These are phyloP conservation scores for Cubamyces sp. DNA, from an alignment of 768 basidiomycete genomes.

Conservation along the genomic window DNA sequence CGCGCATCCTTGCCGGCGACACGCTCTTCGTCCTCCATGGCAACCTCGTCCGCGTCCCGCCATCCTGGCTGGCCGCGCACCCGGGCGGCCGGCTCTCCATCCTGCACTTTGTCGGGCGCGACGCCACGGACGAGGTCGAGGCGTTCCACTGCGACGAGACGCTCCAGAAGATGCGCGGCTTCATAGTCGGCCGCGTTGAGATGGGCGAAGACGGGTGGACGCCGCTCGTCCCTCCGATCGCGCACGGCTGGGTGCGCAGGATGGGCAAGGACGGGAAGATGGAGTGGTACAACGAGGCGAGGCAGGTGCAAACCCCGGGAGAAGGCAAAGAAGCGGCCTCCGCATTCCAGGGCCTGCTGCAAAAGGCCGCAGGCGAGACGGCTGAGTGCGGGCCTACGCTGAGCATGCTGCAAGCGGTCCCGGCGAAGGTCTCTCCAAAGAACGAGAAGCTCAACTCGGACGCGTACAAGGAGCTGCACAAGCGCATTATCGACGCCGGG, in stretches of 20 bases:
- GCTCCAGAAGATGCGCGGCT: conserved; percentile 59
- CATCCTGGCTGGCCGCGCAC: conserved; percentile 80
- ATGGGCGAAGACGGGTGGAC: conserved; percentile 58
- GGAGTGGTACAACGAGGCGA: conserved; percentile 69
- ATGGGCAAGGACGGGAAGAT: conserved; percentile 46
- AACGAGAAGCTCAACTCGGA: conserved; percentile 68
- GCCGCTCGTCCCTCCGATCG: conserved; percentile 85
- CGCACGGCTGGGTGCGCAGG: conserved; percentile 79
- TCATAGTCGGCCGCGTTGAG: conserved; percentile 71
- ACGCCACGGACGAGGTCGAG: conserved; percentile 93
- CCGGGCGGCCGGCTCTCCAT: conserved; percentile 90
- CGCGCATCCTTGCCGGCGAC: conserved; percentile 76
- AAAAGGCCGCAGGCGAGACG: conserved; percentile 30
- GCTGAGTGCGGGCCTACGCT: conserved; percentile 45
- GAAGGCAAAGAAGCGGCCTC: conserved; percentile 22
- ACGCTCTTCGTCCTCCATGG: conserved; percentile 73
- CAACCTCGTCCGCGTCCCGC: conserved; percentile 66
- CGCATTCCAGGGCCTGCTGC: conserved; percentile 63
- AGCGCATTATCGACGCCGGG: conserved; percentile 73
- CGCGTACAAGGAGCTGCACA: conserved; percentile 82
- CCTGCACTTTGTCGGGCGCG: conserved; percentile 93
- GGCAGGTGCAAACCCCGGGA: conserved; percentile 41
- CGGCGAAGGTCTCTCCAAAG: conserved; percentile 56
- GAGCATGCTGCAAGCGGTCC: conserved; percentile 53
- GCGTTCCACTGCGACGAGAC: conserved; percentile 80